Base-by-base conservation (phyloP, 768 basidiomycete genomes). In the Boletus vermiculosoides region DNA sequence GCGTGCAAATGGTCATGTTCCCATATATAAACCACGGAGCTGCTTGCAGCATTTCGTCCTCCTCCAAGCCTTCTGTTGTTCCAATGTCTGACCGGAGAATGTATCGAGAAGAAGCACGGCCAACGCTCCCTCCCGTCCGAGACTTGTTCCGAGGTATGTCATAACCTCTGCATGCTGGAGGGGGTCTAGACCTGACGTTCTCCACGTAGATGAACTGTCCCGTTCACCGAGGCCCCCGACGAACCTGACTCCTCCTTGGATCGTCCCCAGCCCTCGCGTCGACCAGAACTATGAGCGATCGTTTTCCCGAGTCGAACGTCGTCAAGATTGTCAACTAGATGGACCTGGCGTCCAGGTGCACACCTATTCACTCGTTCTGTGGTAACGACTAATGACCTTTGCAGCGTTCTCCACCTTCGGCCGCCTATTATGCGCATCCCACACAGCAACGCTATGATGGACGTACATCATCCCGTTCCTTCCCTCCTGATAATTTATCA, bases 111-210 rank as follows among this genome's bases (percentile, higher is more conserved):
- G 61, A 64, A 34, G 30, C 50, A 30, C 81, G 86, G 44, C 84
- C 85, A 52, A 86, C 82, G 16, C 83, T 90, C 56, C 88, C 88
- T 40, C 80, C 86, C 46, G 88, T 90, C 54, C 83, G 85, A 49
- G 84, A 86, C 70, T 72, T 89, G 57, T 85, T 89, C 66, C 74
- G 80, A 77, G 81, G 88, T 85, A 55, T 63, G 60, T 50, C 49
- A 48, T n/a, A 3, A 10, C 37, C 37, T 49, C 51, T 36, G 28
- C 46, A 15, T 52, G 36, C 40, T 46, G 37, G 12, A 25, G 25
- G 45, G 15, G 23, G n/a, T 15, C 39, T 36, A 36, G 45, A 44
- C 47, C 46, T 60, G 39, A 60, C 47, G 10, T 20, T 49, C 44
- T 20, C 41, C 42, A 37, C 36, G 13, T 44, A 82, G 82, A 78